Evolutionary conservation across 1,139 yeast genomes (phyloP).

Genomic region (Pneumocystis canis): DNA sequence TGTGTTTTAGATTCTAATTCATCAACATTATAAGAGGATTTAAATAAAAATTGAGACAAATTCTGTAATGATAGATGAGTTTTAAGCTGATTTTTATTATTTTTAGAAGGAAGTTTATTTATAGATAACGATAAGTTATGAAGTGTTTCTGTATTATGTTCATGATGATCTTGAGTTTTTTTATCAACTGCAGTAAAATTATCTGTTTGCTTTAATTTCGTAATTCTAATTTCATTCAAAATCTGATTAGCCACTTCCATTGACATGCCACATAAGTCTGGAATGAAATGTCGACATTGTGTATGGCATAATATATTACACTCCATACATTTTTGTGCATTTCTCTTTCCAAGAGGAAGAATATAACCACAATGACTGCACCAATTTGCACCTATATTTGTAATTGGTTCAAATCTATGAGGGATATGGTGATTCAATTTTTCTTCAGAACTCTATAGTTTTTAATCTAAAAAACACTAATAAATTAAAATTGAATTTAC

Average conservation of each 20-base stretch:
- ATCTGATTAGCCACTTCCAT: conserved; percentile 93
- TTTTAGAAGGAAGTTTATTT: not conserved
- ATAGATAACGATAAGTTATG: not conserved
- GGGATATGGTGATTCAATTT: conserved; percentile 92
- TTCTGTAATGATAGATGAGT: not conserved
- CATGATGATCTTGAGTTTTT: not conserved
- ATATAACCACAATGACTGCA: conserved; percentile 97
- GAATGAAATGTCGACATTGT: conserved; percentile 83
- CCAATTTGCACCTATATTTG: conserved; percentile 95
- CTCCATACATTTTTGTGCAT: conserved; percentile 86
- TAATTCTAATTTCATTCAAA: conserved; percentile 65
- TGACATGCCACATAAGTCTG: conserved; percentile 96
- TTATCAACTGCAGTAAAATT: not conserved
- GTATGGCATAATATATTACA: conserved; percentile 94
- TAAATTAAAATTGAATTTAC: not conserved
- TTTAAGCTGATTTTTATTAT: not conserved
- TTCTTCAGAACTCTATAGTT: conserved; percentile 49
- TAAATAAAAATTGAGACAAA: not conserved
- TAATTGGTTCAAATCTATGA: conserved; percentile 78
- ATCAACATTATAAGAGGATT: not conserved
- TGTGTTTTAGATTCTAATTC: not conserved
- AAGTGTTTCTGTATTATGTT: not conserved
- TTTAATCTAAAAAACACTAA: not conserved
- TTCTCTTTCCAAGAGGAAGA: conserved; percentile 86
- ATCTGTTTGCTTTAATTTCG: conserved; percentile 34